Evolutionary conservation across 2,329 filamentous ascomycete genomes (phyloP), one percentile per base, ranked within the genome.

Genomic region (Neocucurbitaria cava): DNA sequence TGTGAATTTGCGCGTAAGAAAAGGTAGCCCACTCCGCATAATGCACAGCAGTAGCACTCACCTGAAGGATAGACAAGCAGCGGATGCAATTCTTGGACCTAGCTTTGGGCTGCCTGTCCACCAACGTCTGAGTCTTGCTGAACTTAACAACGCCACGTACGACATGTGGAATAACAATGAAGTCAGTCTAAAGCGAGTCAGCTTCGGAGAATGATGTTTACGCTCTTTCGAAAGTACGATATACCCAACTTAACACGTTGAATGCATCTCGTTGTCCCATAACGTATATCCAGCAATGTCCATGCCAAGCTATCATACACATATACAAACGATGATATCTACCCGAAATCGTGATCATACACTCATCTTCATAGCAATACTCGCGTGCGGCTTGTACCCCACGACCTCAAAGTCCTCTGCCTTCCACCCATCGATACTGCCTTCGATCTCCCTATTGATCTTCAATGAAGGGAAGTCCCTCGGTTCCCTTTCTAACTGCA

Each of bases 301-400:
- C 21, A 13, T 20, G 36, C 17, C 18, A 35, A 24, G 26, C 18
- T n/a, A 40, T 26, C 2, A 21, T 35, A 21, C 15, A 48, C 21
- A 41, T 33, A 40, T 40, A 40, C 23, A 24, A 39, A 31, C 24
- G 24, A 17, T 9, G 7, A 31, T 20, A 15, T 33, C 33, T 23
- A 39, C 10, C 15, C 20, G 15, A 18, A n/a, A 24, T 17, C 38
- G 24, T 30, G 5, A 45, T 71, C 58, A 92, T 54, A 98, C 94
- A 71, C 91, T 96, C 95, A 99, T 99, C 81, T 98, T 97, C 95
- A 99, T 99, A 40, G 90, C 85, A 78, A 99, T 96, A 5, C 85
- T 85, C 80, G 93, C 94, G 76, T 97, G 92, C 52, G 95, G 94
- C 45, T 93, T 86, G 75, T 99, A 99, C 0, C 89, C 93, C 69